phyloP scores from a whole-genome alignment of 108 stramenopile genomes.

The Tribonema minus region DNA sequence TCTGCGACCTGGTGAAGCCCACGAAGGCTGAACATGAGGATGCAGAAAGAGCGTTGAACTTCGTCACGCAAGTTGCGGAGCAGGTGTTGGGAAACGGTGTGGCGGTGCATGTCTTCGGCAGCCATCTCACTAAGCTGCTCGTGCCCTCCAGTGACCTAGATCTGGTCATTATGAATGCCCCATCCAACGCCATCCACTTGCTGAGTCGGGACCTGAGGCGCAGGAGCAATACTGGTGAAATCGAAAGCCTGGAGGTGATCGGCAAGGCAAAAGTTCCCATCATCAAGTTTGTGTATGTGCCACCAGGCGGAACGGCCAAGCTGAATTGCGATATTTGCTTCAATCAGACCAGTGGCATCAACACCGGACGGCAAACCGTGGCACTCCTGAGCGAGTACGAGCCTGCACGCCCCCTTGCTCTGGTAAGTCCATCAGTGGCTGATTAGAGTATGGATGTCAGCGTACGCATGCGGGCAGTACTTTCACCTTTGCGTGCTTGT shows the following conservation, averaged over 20 bases:
- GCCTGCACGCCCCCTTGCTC: no score
- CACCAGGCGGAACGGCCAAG: no score
- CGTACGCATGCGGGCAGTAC: no score
- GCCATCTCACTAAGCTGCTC: slow-evolving; percentile 67
- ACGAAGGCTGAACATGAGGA: slow-evolving; percentile 41
- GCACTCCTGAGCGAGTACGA: no score
- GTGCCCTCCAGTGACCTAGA: slow-evolving; percentile 64
- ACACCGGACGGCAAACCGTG: slow-evolving; percentile 36
- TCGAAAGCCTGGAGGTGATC: slow-evolving; percentile 80
- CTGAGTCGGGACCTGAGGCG: background rate
- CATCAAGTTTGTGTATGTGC: slow-evolving; percentile 80
- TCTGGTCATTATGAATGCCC: slow-evolving; percentile 9
- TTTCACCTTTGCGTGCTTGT: no score
- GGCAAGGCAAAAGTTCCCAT: slow-evolving; percentile 80
- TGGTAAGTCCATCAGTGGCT: no score
- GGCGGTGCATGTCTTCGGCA: slow-evolving; percentile 80
- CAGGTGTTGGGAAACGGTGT: slow-evolving; percentile 9
- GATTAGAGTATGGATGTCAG: no score
- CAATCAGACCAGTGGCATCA: slow-evolving; percentile 68
- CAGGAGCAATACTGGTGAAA: slow-evolving; percentile 2
- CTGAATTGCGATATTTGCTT: slow-evolving; percentile 74
- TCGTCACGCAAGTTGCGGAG: background rate
- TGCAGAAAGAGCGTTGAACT: slow-evolving; percentile 1
- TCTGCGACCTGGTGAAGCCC: slow-evolving; percentile 78
- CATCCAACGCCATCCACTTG: background rate